Evolutionary conservation across 169 alveolate genomes (phyloP), one percentile per base, ranked within the genome.

Genomic region (Eimeria praecox): DNA sequence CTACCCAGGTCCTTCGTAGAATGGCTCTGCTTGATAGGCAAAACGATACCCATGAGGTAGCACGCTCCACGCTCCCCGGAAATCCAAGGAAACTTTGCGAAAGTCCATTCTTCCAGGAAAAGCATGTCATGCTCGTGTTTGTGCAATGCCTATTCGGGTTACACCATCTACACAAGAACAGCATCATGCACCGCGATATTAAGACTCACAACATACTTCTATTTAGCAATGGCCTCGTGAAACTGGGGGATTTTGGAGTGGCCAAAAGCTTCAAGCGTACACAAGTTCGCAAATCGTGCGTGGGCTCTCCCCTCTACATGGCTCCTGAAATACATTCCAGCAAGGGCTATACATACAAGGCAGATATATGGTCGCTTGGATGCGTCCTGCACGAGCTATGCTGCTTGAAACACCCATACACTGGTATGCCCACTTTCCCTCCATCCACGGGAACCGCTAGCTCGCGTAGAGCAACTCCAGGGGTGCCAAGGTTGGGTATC

Each of bases 171-270:
- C 99, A 99, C 96, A 98, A 97, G 66, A 95, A 97, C 69, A 98
- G 98, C 97, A 98, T 99, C 42, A 97, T 99, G 20, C 99, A 99
- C 96, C 96, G 99, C 44, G 99, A 99, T 96, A 96, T 99, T 75
- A 99, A 99, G 95, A 98, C 99, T n/a, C 97, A 98, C 95, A 99
- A 99, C 96, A 98, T 99, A 40, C 98, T 99, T 96, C 96, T 99
- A 22, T 97, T 97, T 95, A 98, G 98, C 52, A 87, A 24, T 40
- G 88, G 80, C 97, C 96, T 82, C 27, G 98, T 98, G 40, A 97
- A 99, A 95, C 96, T 99, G 78, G 99, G 99, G 20, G 99, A 99
- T 95, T 99, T 99, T 78, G 99, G 99, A 20, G 98, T 99, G 59
- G 99, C 99, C 20, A 98, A 98, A 90, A 98, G 98, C 54, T 97